A percentile compares a stretch with the other conserved stretches of the same genome.
phyloP scores from a whole-genome alignment of 2,329 filamentous ascomycete species.

The Colletotrichum tropicale region DNA sequence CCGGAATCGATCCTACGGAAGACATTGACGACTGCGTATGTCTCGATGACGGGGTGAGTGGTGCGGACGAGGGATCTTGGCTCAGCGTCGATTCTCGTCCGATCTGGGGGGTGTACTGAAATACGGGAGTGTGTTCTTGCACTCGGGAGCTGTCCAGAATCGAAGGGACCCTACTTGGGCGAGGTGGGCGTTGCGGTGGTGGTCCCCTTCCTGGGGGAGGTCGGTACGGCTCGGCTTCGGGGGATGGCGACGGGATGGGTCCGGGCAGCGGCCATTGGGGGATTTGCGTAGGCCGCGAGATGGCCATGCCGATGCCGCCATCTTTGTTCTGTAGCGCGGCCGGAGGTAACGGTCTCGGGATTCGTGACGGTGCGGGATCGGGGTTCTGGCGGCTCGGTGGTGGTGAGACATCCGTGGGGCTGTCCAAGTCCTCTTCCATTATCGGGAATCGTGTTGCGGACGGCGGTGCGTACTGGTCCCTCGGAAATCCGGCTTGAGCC shows the following conservation, averaged over 20 bases:
- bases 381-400: slow-evolving; percentile 30
- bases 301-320: slow-evolving; percentile 47
- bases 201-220: slow-evolving; percentile 54
- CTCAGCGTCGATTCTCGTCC: slow-evolving; percentile 38
- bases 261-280: slow-evolving; percentile 60
- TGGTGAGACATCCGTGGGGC: slow-evolving; percentile 17
- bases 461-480: slow-evolving; percentile 25
- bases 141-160: slow-evolving; percentile 60
- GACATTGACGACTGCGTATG: slow-evolving; percentile 59
- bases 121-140: slow-evolving; percentile 60
- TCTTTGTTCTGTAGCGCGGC: slow-evolving; percentile 39
- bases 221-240: slow-evolving; percentile 48
- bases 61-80: slow-evolving; percentile 42
- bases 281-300: slow-evolving; percentile 57
- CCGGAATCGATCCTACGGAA: slow-evolving; percentile 62
- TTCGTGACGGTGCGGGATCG: slow-evolving; percentile 25
- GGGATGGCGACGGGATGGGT: slow-evolving; percentile 37
- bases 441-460: slow-evolving; percentile 29
- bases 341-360: slow-evolving; percentile 35
- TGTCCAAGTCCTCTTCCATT: slow-evolving; percentile 15
- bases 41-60: slow-evolving; percentile 52
- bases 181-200: slow-evolving; percentile 62
- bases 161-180: slow-evolving; percentile 64
- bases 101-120: slow-evolving; percentile 48
- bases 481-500: slow-evolving; percentile 44